Evolutionary conservation across 1,284 basidiomycete genomes (phyloP).

Genomic region (Ganoderma lingzhi): DNA sequence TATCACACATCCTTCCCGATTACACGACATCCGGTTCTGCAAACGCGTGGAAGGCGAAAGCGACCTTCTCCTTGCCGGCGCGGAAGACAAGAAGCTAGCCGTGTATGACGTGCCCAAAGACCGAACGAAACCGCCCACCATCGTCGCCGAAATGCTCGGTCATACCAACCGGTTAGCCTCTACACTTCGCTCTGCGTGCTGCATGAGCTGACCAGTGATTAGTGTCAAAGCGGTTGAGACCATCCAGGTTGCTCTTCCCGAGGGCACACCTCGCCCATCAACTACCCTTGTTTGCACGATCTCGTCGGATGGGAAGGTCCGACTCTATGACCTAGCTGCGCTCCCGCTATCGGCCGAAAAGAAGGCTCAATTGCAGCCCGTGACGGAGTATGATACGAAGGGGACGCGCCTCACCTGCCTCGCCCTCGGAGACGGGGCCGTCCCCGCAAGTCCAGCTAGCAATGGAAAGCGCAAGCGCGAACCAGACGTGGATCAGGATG

Average conservation of each 20-base stretch:
- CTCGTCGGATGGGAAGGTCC: conserved; percentile 87
- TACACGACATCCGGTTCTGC: conserved; percentile 84
- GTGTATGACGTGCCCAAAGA: conserved; percentile 68
- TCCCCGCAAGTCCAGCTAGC: conserved; percentile 28
- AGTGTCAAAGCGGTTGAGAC: conserved; percentile 80
- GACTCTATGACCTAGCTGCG: conserved; percentile 76
- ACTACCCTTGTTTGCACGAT: conserved; percentile 78
- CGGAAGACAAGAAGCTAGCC: conserved; percentile 86
- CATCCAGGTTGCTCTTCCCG: conserved; percentile 62
- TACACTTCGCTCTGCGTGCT: conserved; percentile 5
- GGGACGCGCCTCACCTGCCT: conserved; percentile 87
- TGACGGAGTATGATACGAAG: conserved; percentile 82
- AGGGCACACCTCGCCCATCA: conserved; percentile 42
- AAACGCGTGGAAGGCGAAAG: conserved; percentile 57
- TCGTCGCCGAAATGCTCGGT: conserved; percentile 73
- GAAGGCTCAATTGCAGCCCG: conserved; percentile 56
- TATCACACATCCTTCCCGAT: conserved; percentile 77
- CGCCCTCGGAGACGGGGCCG: conserved; percentile 69
- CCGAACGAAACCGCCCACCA: conserved; percentile 49
- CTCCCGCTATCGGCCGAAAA: conserved; percentile 43
- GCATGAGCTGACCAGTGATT: neutral
- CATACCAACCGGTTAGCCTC: conserved; percentile 74
- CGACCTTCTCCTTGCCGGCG: conserved; percentile 81
- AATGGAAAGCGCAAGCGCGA: conserved; percentile 51
- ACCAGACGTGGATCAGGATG: conserved; percentile 34